Conservation (phyloP, 805 yeast genomes). For the Sugiyamaella americana region DNA sequence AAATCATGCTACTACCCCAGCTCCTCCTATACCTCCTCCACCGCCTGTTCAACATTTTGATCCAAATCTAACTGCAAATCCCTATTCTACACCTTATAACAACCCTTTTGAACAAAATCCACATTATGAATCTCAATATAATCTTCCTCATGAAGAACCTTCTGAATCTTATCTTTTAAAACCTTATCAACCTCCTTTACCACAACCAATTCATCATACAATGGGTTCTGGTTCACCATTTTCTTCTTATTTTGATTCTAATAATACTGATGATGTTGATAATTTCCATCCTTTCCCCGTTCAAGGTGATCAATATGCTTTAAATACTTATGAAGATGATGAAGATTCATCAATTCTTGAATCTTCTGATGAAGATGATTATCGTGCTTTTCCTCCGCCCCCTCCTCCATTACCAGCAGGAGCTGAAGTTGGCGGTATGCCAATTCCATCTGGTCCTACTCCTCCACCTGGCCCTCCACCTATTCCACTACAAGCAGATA, state of each 20-base stretch:
- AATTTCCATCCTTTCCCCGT: slow-evolving; percentile 33
- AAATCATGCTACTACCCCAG: not conserved
- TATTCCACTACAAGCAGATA: slow-evolving; percentile 4
- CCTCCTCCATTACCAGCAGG: slow-evolving; percentile 2
- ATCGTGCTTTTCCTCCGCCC: slow-evolving; percentile 5
- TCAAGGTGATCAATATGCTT: slow-evolving; percentile 33
- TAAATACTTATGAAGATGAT: slow-evolving; percentile 29
- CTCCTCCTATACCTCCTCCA: not conserved
- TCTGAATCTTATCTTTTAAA: slow-evolving; percentile 14
- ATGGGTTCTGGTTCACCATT: not conserved
- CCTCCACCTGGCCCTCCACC: slow-evolving; percentile 9
- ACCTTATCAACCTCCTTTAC: slow-evolving; percentile 11
- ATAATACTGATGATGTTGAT: slow-evolving; percentile 23
- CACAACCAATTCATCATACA: not conserved
- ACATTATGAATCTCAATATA: not conserved
- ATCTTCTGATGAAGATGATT: slow-evolving; percentile 20
- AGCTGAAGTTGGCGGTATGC: slow-evolving; percentile 12
- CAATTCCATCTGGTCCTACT: not conserved
- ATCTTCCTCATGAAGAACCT: slow-evolving; percentile 9
- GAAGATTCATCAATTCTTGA: slow-evolving; percentile 13
- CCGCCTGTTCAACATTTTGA: not conserved
- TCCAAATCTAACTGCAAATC: not conserved
- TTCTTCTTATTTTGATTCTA: slow-evolving; percentile 5
- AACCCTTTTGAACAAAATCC: slow-evolving; percentile 1
- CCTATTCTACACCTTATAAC: not conserved